These are phyloP conservation scores for Cyamopsis tetragonoloba DNA, from an alignment of 306 rosid species.

Conservation along the genomic window DNA sequence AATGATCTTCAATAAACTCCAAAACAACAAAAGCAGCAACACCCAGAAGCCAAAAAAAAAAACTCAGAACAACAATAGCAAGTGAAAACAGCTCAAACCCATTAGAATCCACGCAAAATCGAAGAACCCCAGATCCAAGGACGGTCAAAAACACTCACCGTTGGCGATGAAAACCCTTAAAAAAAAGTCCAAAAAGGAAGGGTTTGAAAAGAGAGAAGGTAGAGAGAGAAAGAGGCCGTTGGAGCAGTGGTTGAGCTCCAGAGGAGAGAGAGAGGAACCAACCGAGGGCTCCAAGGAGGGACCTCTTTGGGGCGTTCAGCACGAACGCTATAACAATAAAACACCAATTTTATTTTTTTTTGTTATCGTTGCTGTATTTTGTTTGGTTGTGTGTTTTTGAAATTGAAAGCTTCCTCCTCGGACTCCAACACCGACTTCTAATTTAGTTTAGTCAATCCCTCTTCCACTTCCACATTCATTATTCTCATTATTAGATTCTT, in stretches of 20 bases:
- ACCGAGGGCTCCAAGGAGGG: slow-evolving; percentile 23
- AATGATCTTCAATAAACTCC: slow-evolving; percentile 1
- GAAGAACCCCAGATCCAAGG: slow-evolving; percentile 48
- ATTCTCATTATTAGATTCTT: background rate
- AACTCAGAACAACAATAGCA: slow-evolving; percentile 5
- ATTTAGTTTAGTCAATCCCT: slow-evolving; percentile 17
- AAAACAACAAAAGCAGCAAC: slow-evolving; percentile 8
- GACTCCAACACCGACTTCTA: slow-evolving; percentile 38
- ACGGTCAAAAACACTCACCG: background rate
- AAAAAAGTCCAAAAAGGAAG: background rate
- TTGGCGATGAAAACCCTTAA: slow-evolving; percentile 10
- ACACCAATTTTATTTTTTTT: background rate
- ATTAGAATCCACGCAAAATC: slow-evolving; percentile 6
- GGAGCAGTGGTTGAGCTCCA: slow-evolving; percentile 54
- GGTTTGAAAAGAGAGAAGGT: background rate
- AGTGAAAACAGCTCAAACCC: slow-evolving; percentile 27
- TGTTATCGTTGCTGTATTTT: background rate
- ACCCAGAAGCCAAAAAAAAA: slow-evolving; percentile 36
- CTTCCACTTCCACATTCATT: background rate
- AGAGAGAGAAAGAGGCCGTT: slow-evolving; percentile 38
- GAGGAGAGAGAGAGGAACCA: background rate
- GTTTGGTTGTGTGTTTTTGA: slow-evolving; percentile 22
- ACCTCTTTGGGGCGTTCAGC: slow-evolving; percentile 3
- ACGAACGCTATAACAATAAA: background rate
- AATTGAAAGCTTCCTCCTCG: slow-evolving; percentile 38